phyloP scores from a whole-genome alignment of 75 land plant genomes.

The Sequoiadendron giganteum region DNA sequence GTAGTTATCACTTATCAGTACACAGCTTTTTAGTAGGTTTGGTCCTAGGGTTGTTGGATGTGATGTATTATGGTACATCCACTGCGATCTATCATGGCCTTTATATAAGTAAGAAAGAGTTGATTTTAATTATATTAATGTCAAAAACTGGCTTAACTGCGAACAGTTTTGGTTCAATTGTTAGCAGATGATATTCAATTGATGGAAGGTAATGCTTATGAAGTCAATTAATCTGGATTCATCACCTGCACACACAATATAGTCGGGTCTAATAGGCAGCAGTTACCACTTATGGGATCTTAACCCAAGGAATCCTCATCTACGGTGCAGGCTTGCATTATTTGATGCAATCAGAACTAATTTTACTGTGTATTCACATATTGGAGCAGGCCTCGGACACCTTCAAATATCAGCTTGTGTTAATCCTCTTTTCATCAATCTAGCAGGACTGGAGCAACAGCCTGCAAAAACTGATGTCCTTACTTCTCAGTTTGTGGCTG shows the following conservation, averaged over 20 bases:
- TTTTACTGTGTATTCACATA: neutral
- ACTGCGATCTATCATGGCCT: neutral
- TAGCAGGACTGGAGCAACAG: neutral
- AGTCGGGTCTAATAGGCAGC: neutral
- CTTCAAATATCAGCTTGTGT: neutral
- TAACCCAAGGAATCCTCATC: neutral
- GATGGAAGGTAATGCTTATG: neutral
- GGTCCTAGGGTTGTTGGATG: neutral
- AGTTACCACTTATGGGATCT: neutral
- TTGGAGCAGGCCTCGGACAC: neutral
- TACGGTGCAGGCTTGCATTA: neutral
- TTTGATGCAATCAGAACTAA: neutral
- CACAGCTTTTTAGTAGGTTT: neutral
- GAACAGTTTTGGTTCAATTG: neutral
- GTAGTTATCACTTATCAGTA: neutral
- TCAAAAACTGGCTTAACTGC: neutral
- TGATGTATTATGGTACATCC: neutral
- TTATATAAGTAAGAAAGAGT: too few relatives aligned
- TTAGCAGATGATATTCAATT: neutral
- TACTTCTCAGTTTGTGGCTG: neutral
- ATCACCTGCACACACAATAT: neutral
- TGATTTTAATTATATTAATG: too few relatives aligned
- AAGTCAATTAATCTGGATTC: neutral
- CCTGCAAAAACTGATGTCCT: neutral
- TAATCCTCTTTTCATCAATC: neutral